These are phyloP conservation scores for Barnettozyma salicaria DNA, from an alignment of 805 yeast species.

Conservation along the genomic window DNA sequence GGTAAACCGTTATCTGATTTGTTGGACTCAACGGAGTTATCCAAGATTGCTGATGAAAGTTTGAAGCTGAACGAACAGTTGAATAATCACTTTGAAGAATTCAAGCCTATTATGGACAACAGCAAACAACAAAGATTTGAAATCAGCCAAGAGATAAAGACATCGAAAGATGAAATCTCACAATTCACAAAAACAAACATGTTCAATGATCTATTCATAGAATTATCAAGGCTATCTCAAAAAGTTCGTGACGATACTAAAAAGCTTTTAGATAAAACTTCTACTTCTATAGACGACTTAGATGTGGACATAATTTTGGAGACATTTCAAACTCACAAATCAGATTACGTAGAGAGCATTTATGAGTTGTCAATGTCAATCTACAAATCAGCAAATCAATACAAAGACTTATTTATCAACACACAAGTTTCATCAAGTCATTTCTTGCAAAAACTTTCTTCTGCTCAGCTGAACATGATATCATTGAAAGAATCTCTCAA, in stretches of 20 bases:
- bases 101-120: slow-evolving; percentile 31
- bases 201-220: slow-evolving; percentile 16
- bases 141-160: slow-evolving; percentile 38
- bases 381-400: slow-evolving; percentile 29
- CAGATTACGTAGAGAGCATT: slow-evolving; percentile 29
- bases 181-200: slow-evolving; percentile 22
- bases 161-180: slow-evolving; percentile 35
- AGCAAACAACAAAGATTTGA: slow-evolving; percentile 32
- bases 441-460: slow-evolving; percentile 15
- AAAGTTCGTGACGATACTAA: slow-evolving; percentile 23
- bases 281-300: slow-evolving; percentile 14
- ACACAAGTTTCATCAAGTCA: slow-evolving; percentile 15
- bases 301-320: slow-evolving; percentile 21
- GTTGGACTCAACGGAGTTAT: slow-evolving; percentile 24
- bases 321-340: slow-evolving; percentile 22
- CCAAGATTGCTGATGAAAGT: slow-evolving; percentile 23
- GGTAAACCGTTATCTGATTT: slow-evolving; percentile 12
- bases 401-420: slow-evolving; percentile 32
- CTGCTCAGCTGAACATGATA: slow-evolving; percentile 20
- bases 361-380: slow-evolving; percentile 30
- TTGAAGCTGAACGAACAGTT: slow-evolving; percentile 16
- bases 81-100: slow-evolving; percentile 20
- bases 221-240: slow-evolving; percentile 16
- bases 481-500: slow-evolving; percentile 22
- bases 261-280: slow-evolving; percentile 13